Base-by-base conservation (phyloP, 1,139 yeast species). In the Magnusiomyces ingens region DNA sequence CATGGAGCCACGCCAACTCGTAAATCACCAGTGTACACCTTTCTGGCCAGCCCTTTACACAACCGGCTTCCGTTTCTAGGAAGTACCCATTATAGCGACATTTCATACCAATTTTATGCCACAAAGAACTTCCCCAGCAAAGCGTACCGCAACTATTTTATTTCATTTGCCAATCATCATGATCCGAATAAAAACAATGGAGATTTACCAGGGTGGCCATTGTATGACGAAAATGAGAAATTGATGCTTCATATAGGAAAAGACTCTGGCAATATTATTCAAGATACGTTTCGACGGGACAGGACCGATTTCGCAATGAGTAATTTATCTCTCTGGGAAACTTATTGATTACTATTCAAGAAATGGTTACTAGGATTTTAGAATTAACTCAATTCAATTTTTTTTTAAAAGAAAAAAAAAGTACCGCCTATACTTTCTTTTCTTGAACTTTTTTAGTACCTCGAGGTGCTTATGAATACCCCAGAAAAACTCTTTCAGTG, bases 141-240 rank as follows among this genome's bases (percentile, higher is more conserved):
- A 10, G 53, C 55, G 1, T 60, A 60, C 50, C 52, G 59, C n/a
- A 50, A 50, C 26, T 54, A 58, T 44, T 60, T 52, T 45, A 50
- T 60, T 21, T 41, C 60, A 2, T 60, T 60, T 57, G 62, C 60
- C 8, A 48, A 55, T 43, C 37, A 49, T 32, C 48, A 47, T 11
- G 55, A 59, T 50, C 61, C 61, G 4, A 59, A 59, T 47, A 21
- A 26, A 26, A 26, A 43, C 29, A 44, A 32, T 38, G 43, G 43
- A 11, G 49, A 48, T 2, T 41, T 55, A 13, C 18, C 37, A 1
- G 15, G 44, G 26, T 56, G 59, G 59, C 57, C 57, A 12, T 17
- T 50, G 48, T 57, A 80, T 79, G 22, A 40, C 19, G 21, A 12
- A 12, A 21, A 40, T 3, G 43, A 40, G 6, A 40, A 40, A 15